Percentiles rank a stretch among this genome's conserved stretches.
These are phyloP conservation scores for Macrolepiota dolichaula DNA, from an alignment of 768 basidiomycete species.

Conservation along the genomic window DNA sequence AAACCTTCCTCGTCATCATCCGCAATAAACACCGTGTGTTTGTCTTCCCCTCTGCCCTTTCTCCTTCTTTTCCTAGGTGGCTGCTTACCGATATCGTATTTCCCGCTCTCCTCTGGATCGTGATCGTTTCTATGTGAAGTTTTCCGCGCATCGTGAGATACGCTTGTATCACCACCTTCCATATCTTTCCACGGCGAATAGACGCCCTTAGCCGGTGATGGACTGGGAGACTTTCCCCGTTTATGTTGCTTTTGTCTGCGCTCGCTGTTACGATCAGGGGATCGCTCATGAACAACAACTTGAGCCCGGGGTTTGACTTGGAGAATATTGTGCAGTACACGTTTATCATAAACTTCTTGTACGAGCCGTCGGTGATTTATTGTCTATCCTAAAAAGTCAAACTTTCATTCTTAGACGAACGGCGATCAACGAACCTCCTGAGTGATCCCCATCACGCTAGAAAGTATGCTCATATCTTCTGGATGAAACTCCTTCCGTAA, in stretches of 20 bases:
- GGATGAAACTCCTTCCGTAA: slow-evolving; percentile 41
- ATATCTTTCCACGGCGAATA: slow-evolving; percentile 10
- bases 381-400: slow-evolving; percentile 40
- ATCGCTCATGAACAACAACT: slow-evolving; percentile 11
- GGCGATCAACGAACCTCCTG: slow-evolving; percentile 57
- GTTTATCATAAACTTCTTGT: slow-evolving; percentile 62
- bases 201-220: not conserved
- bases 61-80: slow-evolving; percentile 45
- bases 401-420: not conserved
- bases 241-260: not conserved
- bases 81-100: slow-evolving; percentile 50
- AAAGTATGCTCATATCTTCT: slow-evolving; percentile 75
- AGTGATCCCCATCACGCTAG: slow-evolving; percentile 77
- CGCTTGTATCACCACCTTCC: slow-evolving; percentile 3
- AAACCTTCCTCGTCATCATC: slow-evolving; percentile 38
- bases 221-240: not conserved
- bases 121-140: slow-evolving; percentile 3
- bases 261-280: not conserved
- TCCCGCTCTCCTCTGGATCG: slow-evolving; percentile 49
- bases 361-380: slow-evolving; percentile 71
- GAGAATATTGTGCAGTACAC: slow-evolving; percentile 56
- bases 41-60: slow-evolving; percentile 35
- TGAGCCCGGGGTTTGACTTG: slow-evolving; percentile 34
- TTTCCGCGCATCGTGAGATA: slow-evolving; percentile 3
- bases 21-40: slow-evolving; percentile 47